phyloP scores from a whole-genome alignment of 371 early-diverging fungal genomes.

The Zychaea mexicana region DNA sequence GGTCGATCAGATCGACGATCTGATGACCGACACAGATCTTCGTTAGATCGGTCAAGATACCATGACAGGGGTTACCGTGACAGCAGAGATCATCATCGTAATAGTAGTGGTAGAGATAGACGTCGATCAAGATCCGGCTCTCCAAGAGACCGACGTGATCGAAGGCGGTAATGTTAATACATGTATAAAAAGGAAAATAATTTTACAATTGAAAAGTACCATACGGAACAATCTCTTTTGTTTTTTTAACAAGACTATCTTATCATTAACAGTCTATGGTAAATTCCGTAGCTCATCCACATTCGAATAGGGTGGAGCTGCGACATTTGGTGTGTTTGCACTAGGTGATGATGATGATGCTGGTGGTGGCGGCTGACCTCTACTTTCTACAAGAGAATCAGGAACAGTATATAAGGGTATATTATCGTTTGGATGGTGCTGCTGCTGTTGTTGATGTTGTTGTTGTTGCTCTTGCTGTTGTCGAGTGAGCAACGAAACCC shows the following conservation, averaged over 20 bases:
- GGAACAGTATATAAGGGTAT: not conserved
- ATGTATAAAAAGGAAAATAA: not conserved
- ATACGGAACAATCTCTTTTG: no score
- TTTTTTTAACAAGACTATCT: no score
- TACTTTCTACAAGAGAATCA: not conserved
- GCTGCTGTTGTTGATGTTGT: not conserved
- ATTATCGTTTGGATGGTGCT: not conserved
- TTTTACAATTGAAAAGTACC: not conserved
- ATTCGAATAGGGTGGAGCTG: constrained; percentile 3
- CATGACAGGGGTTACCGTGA: not conserved
- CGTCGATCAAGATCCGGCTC: constrained; percentile 12
- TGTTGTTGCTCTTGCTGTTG: not conserved
- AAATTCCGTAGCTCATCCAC: not conserved
- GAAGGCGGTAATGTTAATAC: constrained; percentile 6
- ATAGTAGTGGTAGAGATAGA: not conserved
- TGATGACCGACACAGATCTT: not conserved
- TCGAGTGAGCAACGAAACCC: not conserved
- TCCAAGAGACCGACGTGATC: constrained; percentile 1
- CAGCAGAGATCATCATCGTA: not conserved
- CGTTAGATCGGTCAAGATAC: not conserved
- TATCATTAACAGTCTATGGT: no score
- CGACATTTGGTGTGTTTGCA: not conserved
- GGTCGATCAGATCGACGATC: constrained; percentile 4
- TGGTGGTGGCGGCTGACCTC: no score
- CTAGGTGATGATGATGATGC: not conserved